Evolutionary conservation across 2,329 filamentous ascomycete genomes (phyloP).

Genomic region (Phialocephala subalpina): DNA sequence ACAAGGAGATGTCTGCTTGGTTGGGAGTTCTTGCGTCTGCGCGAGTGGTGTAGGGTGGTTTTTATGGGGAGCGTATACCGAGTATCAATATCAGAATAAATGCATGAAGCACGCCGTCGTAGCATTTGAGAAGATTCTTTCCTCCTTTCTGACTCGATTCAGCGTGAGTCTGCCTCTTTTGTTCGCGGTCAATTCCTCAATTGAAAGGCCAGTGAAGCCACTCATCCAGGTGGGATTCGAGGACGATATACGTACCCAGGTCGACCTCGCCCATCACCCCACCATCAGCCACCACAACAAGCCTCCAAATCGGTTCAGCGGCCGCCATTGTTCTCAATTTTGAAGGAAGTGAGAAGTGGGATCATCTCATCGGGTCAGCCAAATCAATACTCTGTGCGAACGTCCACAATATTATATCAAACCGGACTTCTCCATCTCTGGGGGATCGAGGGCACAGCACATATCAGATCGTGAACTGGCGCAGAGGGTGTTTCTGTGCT

Average conservation of each 20-base stretch:
- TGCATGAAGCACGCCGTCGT: constrained; percentile 10
- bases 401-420: constrained; percentile 7
- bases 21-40: background rate
- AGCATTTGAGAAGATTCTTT: background rate
- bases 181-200: background rate
- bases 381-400: constrained; percentile 8
- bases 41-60: constrained; percentile 3
- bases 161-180: background rate
- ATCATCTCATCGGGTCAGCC: constrained; percentile 1
- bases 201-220: background rate
- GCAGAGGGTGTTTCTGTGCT: background rate
- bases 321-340: background rate
- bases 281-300: background rate
- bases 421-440: constrained; percentile 6
- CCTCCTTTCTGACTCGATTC: background rate
- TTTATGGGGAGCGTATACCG: constrained; percentile 14
- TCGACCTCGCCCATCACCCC: background rate
- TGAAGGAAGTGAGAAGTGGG: constrained; percentile 9
- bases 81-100: constrained; percentile 16
- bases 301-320: background rate
- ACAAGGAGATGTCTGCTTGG: background rate
- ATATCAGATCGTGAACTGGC: constrained; percentile 5
- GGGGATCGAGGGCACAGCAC: constrained; percentile 4
- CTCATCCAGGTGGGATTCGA: background rate
- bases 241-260: background rate